Percentiles rank a stretch among this genome's conserved stretches.
Conservation (phyloP, 2,329 filamentous ascomycete species). For the Alternaria sp. region DNA sequence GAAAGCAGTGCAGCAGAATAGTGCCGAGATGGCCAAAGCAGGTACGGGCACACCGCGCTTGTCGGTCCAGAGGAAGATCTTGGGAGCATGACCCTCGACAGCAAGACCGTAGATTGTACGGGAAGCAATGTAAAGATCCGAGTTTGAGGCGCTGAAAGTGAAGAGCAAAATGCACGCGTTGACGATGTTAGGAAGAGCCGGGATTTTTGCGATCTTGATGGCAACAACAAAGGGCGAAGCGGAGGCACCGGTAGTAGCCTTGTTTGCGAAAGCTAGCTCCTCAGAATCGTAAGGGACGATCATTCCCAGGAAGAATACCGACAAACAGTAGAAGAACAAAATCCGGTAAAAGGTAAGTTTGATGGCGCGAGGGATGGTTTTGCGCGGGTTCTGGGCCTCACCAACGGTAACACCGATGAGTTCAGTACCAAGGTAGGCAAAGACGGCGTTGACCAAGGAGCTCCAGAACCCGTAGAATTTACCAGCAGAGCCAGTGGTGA, state of each 20-base stretch:
- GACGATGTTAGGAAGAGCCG: slow-evolving; percentile 70
- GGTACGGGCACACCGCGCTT: slow-evolving; percentile 74
- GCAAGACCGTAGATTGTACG: slow-evolving; percentile 78
- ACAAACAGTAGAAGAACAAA: slow-evolving; percentile 79
- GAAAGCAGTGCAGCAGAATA: slow-evolving; percentile 73
- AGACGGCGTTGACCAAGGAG: slow-evolving; percentile 77
- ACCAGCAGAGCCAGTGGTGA: slow-evolving; percentile 45
- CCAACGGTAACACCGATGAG: slow-evolving; percentile 80
- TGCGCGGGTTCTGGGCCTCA: slow-evolving; percentile 80
- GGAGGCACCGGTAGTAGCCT: slow-evolving; percentile 57
- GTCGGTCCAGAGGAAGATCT: slow-evolving; percentile 75
- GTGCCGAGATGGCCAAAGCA: slow-evolving; percentile 67
- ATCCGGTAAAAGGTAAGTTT: slow-evolving; percentile 84
- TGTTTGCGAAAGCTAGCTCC: slow-evolving; percentile 67
- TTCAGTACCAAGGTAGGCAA: slow-evolving; percentile 77
- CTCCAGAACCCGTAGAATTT: slow-evolving; percentile 66
- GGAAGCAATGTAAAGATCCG: slow-evolving; percentile 77
- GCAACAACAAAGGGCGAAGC: slow-evolving; percentile 80
- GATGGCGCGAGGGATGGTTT: slow-evolving; percentile 79
- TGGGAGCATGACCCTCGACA: slow-evolving; percentile 74
- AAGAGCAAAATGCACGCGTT: slow-evolving; percentile 79
- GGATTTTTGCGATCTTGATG: slow-evolving; percentile 70
- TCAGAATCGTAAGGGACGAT: slow-evolving; percentile 74
- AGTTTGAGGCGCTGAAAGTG: slow-evolving; percentile 80
- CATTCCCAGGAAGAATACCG: slow-evolving; percentile 78